Evolutionary conservation across 2,329 filamentous ascomycete genomes (phyloP).

Genomic region (Escovopsis sp.): DNA sequence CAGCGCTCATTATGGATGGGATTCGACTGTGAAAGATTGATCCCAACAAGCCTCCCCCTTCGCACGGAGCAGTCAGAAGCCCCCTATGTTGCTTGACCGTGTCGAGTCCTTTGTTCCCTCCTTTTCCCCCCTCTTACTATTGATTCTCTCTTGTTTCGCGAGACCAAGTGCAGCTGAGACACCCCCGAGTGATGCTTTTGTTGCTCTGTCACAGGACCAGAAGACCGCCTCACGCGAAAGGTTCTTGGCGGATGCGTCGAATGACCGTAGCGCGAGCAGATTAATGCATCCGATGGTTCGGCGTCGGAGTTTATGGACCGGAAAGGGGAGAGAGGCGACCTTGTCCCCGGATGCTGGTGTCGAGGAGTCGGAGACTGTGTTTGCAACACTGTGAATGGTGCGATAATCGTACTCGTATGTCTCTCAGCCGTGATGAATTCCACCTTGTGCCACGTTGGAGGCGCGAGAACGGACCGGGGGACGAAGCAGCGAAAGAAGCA

Average conservation of each 20-base stretch:
- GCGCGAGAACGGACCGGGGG: background rate
- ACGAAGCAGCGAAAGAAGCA: background rate
- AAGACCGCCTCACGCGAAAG: no score
- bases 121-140: no score
- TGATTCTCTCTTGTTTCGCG: no score
- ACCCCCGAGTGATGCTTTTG: background rate
- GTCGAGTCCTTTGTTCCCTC: no score
- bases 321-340: background rate
- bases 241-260: background rate
- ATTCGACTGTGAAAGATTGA: background rate
- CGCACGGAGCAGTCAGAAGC: no score
- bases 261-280: background rate
- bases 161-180: background rate
- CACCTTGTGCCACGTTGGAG: background rate
- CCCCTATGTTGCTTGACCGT: no score
- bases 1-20: conserved; percentile 45
- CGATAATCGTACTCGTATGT: conserved; percentile 1
- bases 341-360: background rate
- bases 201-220: conserved; percentile 1
- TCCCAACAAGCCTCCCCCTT: background rate
- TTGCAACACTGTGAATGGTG: background rate
- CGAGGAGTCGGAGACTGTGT: background rate
- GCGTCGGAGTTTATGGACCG: background rate
- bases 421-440: conserved; percentile 1
- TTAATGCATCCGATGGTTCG: background rate